These are phyloP conservation scores for Coemansia sp. DNA, from an alignment of 192 early-diverging fungal genomes.

Conservation along the genomic window DNA sequence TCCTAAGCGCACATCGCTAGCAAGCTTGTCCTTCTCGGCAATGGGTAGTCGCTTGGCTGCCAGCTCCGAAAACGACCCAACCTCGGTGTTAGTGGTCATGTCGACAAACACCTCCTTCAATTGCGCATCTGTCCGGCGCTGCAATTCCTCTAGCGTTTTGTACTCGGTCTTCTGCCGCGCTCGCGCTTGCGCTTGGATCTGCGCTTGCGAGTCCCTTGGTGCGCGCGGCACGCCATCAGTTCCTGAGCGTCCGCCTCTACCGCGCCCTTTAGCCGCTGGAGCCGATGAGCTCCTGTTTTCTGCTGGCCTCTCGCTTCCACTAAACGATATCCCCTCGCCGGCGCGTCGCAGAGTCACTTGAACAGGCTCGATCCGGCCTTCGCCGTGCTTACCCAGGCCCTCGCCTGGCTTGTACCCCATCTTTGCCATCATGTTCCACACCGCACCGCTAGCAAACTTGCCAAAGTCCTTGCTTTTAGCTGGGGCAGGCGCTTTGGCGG, in stretches of 20 bases:
- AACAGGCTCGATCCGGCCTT: slow-evolving; percentile 90
- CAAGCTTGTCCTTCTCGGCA: slow-evolving; percentile 30
- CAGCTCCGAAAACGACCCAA: slow-evolving; percentile 36
- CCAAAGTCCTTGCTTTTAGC: slow-evolving; percentile 72
- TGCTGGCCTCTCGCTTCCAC: slow-evolving; percentile 70
- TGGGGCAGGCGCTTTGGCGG: background rate
- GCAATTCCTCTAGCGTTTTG: slow-evolving; percentile 41
- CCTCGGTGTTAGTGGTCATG: slow-evolving; percentile 41
- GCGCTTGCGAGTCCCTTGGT: background rate
- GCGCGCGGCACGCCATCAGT: background rate
- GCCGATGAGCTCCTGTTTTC: background rate
- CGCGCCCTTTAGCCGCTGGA: background rate
- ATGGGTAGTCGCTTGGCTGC: slow-evolving; percentile 22
- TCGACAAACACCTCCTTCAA: slow-evolving; percentile 48
- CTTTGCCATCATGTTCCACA: slow-evolving; percentile 81
- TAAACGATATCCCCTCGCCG: slow-evolving; percentile 82
- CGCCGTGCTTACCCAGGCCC: slow-evolving; percentile 85
- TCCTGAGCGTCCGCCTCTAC: background rate
- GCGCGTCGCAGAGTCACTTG: slow-evolving; percentile 83
- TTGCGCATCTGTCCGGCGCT: slow-evolving; percentile 28
- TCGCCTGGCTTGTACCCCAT: slow-evolving; percentile 91
- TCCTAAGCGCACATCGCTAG: slow-evolving; percentile 37
- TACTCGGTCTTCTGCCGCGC: slow-evolving; percentile 20
- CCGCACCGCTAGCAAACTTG: slow-evolving; percentile 76
- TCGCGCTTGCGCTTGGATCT: background rate